Percentiles rank a stretch among this genome's conserved stretches.
These are phyloP conservation scores for Orbilia quercus DNA, from an alignment of 2,329 filamentous ascomycete species.

Conservation along the genomic window DNA sequence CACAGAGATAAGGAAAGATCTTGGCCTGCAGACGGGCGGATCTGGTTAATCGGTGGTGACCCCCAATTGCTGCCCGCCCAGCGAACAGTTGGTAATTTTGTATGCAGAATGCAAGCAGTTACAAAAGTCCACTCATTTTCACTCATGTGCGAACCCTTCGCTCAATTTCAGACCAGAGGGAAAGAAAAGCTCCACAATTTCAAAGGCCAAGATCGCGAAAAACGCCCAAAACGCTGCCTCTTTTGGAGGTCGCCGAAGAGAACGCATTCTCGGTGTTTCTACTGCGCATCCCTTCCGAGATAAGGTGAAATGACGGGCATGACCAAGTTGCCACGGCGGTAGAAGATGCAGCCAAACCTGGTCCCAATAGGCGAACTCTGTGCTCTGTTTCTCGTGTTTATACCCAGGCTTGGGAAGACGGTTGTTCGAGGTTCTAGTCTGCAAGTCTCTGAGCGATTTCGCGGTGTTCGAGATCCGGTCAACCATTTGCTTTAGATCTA, in stretches of 20 bases:
- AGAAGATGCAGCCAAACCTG: slow-evolving; percentile 37
- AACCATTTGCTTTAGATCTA: not conserved
- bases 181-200: slow-evolving; percentile 36
- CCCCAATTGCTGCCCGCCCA: slow-evolving; percentile 12
- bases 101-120: slow-evolving; percentile 29
- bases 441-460: slow-evolving; percentile 18
- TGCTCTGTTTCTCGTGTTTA: too few relatives aligned
- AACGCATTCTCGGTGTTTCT: slow-evolving; percentile 32
- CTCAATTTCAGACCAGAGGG: slow-evolving; percentile 4
- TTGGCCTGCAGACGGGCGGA: slow-evolving; percentile 55
- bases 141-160: slow-evolving; percentile 12
- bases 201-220: slow-evolving; percentile 25
- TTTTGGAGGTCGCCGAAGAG: slow-evolving; percentile 54
- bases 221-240: slow-evolving; percentile 23
- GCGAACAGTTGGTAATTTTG: slow-evolving; percentile 21
- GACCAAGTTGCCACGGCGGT: slow-evolving; percentile 44
- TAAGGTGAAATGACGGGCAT: slow-evolving; percentile 51
- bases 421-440: slow-evolving; percentile 18
- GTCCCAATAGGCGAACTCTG: slow-evolving; percentile 39
- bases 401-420: slow-evolving; percentile 16
- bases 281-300: slow-evolving; percentile 52
- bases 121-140: slow-evolving; percentile 8
- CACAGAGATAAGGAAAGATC: slow-evolving; percentile 56
- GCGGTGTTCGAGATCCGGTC: not conserved
- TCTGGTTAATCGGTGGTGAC: slow-evolving; percentile 43